These are phyloP conservation scores for Amanita fuliginea DNA, from an alignment of 768 basidiomycete genomes.

Conservation along the genomic window DNA sequence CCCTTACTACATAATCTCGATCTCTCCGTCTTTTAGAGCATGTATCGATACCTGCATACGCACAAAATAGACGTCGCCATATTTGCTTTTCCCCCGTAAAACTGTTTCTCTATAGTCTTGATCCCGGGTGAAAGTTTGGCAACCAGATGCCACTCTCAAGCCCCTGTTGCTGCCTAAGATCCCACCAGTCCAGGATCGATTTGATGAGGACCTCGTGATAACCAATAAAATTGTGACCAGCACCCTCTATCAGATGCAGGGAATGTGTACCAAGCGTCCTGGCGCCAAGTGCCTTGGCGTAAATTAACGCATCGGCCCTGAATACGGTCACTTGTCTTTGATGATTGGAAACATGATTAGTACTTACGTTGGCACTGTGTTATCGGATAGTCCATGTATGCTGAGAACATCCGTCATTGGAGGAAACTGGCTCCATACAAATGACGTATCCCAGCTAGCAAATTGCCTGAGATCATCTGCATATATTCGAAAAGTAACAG, in stretches of 20 bases:
- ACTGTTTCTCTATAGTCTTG: not conserved
- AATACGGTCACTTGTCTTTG: not conserved
- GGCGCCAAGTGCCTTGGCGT: constrained; percentile 45
- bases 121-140: constrained; percentile 31
- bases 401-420: constrained; percentile 53
- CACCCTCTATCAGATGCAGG: constrained; percentile 58
- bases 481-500: constrained; percentile 37
- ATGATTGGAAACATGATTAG: too few species aligned
- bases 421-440: constrained; percentile 65
- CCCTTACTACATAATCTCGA: not conserved
- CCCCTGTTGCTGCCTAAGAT: constrained; percentile 28
- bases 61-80: not conserved
- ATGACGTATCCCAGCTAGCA: constrained; percentile 50
- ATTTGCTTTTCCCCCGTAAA: not conserved
- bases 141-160: constrained; percentile 57
- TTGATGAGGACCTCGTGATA: constrained; percentile 59
- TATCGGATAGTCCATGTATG: constrained; percentile 65
- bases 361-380: constrained; percentile 61
- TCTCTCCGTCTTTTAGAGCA: not conserved
- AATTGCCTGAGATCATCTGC: constrained; percentile 54
- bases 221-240: constrained; percentile 72
- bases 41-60: constrained; percentile 1
- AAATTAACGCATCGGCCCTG: constrained; percentile 67
- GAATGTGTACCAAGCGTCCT: constrained; percentile 60
- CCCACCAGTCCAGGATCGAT: constrained; percentile 61